Conservation (phyloP, 306 rosid species). For the Acacia melanoxylon region DNA sequence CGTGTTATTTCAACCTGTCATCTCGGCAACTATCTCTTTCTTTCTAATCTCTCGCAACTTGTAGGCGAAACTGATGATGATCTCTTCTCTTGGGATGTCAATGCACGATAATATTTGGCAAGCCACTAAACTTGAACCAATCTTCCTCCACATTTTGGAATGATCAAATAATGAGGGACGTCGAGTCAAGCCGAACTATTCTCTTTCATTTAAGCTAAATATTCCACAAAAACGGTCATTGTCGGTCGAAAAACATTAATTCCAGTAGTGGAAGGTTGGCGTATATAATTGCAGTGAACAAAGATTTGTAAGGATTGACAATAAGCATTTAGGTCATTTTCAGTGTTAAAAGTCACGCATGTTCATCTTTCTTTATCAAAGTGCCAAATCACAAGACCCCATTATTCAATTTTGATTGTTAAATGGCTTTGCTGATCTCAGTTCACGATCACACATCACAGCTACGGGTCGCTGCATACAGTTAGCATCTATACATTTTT, state of each 20-base stretch:
- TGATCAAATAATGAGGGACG: slow-evolving; percentile 3
- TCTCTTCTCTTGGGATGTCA: neutral
- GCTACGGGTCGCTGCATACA: slow-evolving; percentile 23
- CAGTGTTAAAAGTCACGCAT: slow-evolving; percentile 9
- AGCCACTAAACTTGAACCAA: neutral
- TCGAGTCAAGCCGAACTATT: neutral
- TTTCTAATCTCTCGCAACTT: slow-evolving; percentile 19
- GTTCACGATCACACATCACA: slow-evolving; percentile 16
- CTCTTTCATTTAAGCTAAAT: neutral
- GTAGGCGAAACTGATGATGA: neutral
- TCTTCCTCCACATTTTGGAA: neutral
- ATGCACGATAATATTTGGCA: neutral
- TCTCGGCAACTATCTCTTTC: neutral
- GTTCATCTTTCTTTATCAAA: slow-evolving; percentile 13
- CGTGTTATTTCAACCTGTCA: neutral
- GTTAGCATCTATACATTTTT: neutral
- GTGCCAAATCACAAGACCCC: neutral
- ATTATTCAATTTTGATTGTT: neutral
- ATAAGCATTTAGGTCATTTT: slow-evolving; percentile 31
- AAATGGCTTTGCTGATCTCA: neutral
- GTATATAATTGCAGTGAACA: slow-evolving; percentile 5
- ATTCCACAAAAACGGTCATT: slow-evolving; percentile 2
- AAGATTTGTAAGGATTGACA: slow-evolving; percentile 4
- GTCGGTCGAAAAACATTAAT: neutral
- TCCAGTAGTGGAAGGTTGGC: slow-evolving; percentile 42